Evolutionary conservation across 306 rosid genomes (phyloP).

Genomic region (Glycine latifolia): DNA sequence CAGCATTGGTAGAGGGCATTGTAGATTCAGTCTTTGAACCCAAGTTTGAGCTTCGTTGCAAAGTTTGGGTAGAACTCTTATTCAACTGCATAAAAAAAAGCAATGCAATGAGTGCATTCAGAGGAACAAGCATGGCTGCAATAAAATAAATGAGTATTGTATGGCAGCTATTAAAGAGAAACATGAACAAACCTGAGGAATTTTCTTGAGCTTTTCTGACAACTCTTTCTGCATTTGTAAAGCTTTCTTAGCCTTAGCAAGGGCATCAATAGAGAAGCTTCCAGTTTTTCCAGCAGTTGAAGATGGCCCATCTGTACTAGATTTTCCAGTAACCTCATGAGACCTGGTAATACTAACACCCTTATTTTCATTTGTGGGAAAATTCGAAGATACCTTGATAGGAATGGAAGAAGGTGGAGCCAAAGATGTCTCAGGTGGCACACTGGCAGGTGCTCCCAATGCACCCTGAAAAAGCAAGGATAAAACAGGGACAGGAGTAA

Average conservation of each 20-base stretch:
- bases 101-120: slow-evolving; percentile 43
- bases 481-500: slow-evolving; percentile 17
- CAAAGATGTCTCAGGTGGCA: slow-evolving; percentile 64
- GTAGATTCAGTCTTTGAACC: slow-evolving; percentile 58
- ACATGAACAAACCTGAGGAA: slow-evolving; percentile 64
- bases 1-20: slow-evolving; percentile 47
- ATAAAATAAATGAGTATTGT: not conserved
- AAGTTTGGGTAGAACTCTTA: slow-evolving; percentile 60
- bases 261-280: slow-evolving; percentile 76
- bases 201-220: slow-evolving; percentile 77
- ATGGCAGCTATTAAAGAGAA: not conserved
- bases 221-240: slow-evolving; percentile 81
- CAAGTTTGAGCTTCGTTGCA: slow-evolving; percentile 53
- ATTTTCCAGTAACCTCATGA: slow-evolving; percentile 99
- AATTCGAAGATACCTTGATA: slow-evolving; percentile 95
- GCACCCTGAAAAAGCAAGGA: slow-evolving; percentile 62
- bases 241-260: slow-evolving; percentile 89
- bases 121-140: slow-evolving; percentile 15
- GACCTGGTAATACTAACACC: slow-evolving; percentile 98
- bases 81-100: slow-evolving; percentile 66
- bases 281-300: slow-evolving; percentile 93
- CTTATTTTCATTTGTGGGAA: slow-evolving; percentile 99
- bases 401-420: slow-evolving; percentile 62
- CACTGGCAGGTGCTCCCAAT: slow-evolving; percentile 57
- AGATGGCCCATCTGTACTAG: slow-evolving; percentile 99